phyloP scores from a whole-genome alignment of 2,329 filamentous ascomycete species.

The Calonectria honghensis region DNA sequence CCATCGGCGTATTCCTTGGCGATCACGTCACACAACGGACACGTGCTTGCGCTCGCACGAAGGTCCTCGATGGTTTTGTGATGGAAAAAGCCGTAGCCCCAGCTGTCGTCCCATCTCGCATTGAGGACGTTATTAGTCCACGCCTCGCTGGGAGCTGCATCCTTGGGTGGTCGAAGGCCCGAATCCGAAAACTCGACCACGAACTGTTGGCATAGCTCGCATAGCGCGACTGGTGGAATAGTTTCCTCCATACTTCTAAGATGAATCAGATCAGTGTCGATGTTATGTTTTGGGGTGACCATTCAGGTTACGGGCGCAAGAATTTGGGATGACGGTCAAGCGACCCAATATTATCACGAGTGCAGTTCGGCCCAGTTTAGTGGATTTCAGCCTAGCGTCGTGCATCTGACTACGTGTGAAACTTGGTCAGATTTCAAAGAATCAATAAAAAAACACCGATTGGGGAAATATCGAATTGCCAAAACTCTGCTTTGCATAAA shows the following conservation, averaged over 20 bases:
- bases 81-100: constrained; percentile 12
- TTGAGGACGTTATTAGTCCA: constrained; percentile 10
- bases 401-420: background rate
- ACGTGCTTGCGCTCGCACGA: background rate
- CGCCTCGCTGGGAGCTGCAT: background rate
- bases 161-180: constrained; percentile 13
- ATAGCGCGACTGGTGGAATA: background rate
- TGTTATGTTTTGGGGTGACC: background rate
- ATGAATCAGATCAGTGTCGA: background rate
- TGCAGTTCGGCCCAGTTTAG: background rate
- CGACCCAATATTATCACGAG: background rate
- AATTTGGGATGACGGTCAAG: background rate
- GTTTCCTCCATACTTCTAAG: background rate
- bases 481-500: background rate
- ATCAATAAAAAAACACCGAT: background rate
- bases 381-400: background rate
- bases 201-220: constrained; percentile 8
- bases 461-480: background rate
- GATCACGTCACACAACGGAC: background rate
- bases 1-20: background rate
- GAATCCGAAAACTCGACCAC: background rate
- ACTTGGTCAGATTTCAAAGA: background rate
- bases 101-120: background rate
- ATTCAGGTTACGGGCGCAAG: background rate
- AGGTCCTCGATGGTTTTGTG: constrained; percentile 18